Evolutionary conservation across 1,284 basidiomycete species (phyloP).

Genomic region (Leccinum subspadiceum): DNA sequence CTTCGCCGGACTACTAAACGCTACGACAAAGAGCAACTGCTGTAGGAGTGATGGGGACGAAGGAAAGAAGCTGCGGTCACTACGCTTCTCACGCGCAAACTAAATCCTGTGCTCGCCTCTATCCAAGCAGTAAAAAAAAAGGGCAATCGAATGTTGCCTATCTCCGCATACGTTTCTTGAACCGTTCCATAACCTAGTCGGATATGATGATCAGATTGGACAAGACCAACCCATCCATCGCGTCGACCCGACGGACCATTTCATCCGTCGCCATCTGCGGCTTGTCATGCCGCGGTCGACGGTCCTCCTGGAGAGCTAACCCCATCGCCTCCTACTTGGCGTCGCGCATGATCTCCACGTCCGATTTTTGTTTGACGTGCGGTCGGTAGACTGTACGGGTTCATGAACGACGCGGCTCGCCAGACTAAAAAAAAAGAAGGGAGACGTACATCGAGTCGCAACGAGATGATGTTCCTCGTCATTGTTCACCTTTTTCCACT

Average conservation of each 20-base stretch:
- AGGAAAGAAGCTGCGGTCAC: too few species aligned
- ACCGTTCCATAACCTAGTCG: slow-evolving; percentile 77
- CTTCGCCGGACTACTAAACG: too few species aligned
- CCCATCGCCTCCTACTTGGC: slow-evolving; percentile 84
- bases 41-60: too few species aligned
- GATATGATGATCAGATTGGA: background rate
- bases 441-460: slow-evolving; percentile 75
- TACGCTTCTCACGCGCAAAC: too few species aligned
- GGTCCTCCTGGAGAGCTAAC: slow-evolving; percentile 58
- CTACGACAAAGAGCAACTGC: too few species aligned
- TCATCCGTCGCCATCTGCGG: slow-evolving; percentile 90
- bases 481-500: slow-evolving; percentile 50
- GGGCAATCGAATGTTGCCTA: slow-evolving; percentile 26
- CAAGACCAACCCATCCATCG: background rate
- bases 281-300: slow-evolving; percentile 51
- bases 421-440: background rate
- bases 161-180: slow-evolving; percentile 84
- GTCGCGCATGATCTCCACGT: slow-evolving; percentile 82
- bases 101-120: too few species aligned
- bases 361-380: slow-evolving; percentile 74
- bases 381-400: slow-evolving; percentile 65
- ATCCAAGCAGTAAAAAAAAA: background rate
- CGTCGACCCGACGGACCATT: slow-evolving; percentile 47
- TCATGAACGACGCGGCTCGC: background rate
- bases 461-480: slow-evolving; percentile 76